phyloP scores from a whole-genome alignment of 2,329 filamentous ascomycete genomes.

The Aspergillus tanneri region DNA sequence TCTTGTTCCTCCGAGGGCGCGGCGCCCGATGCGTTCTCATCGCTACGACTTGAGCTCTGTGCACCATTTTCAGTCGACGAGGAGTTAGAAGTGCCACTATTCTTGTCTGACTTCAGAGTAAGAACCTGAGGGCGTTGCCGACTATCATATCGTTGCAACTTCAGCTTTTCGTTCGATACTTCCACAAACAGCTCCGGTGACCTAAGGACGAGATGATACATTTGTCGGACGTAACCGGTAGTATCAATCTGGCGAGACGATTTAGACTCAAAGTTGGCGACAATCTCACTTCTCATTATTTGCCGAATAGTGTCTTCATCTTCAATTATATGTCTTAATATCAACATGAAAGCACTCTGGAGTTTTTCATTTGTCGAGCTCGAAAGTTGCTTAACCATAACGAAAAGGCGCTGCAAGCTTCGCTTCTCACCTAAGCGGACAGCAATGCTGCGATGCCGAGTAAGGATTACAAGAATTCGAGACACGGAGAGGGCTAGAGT shows the following conservation, averaged over 20 bases:
- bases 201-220: constrained; percentile 77
- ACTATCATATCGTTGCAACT: constrained; percentile 64
- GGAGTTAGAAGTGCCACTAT: constrained; percentile 25
- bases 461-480: constrained; percentile 82
- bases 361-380: constrained; percentile 75
- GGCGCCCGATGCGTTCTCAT: constrained; percentile 27
- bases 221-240: constrained; percentile 68
- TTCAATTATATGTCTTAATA: constrained; percentile 89
- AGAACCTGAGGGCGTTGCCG: constrained; percentile 55
- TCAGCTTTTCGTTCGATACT: constrained; percentile 79
- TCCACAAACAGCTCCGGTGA: constrained; percentile 84
- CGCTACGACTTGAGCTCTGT: constrained; percentile 33
- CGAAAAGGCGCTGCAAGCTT: constrained; percentile 84
- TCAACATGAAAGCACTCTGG: constrained; percentile 73
- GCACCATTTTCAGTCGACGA: constrained; percentile 25
- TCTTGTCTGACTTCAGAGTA: constrained; percentile 52
- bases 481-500: constrained; percentile 78
- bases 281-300: constrained; percentile 88
- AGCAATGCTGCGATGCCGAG: constrained; percentile 73
- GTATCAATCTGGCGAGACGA: constrained; percentile 64
- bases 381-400: constrained; percentile 91
- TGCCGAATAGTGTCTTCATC: constrained; percentile 89
- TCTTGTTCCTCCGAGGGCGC: constrained; percentile 28
- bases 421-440: constrained; percentile 78
- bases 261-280: constrained; percentile 66